A percentile compares a stretch with the other conserved stretches of the same genome.
phyloP scores from a whole-genome alignment of 148 eudicot species.

The Suaeda aralocaspica region DNA sequence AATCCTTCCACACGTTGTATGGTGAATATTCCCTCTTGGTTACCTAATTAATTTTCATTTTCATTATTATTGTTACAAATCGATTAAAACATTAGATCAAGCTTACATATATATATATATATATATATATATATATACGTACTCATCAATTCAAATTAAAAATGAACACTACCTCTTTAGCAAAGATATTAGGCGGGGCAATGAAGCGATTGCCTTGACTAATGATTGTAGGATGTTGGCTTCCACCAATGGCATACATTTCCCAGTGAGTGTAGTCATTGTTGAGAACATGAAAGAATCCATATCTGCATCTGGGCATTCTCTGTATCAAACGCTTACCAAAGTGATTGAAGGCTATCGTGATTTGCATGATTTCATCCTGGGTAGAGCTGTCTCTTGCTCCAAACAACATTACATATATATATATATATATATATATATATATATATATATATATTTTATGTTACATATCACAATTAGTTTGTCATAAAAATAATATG shows the following conservation, averaged over 20 bases:
- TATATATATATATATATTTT: too few species aligned
- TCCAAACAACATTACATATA: conserved; percentile 43
- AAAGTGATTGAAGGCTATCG: conserved; percentile 41
- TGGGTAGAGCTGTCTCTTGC: conserved; percentile 25
- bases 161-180: conserved; percentile 33
- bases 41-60: conserved; percentile 28
- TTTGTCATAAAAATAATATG: too few species aligned
- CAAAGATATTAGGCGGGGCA: conserved; percentile 33
- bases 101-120: background rate
- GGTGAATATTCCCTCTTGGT: conserved; percentile 48
- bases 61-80: background rate
- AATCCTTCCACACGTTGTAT: conserved; percentile 43
- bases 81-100: background rate
- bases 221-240: conserved; percentile 36
- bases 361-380: conserved; percentile 36
- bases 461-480: too few species aligned
- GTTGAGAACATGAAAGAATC: conserved; percentile 41
- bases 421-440: too few species aligned
- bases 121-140: background rate
- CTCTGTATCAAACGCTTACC: conserved; percentile 42
- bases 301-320: conserved; percentile 40
- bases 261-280: conserved; percentile 49
- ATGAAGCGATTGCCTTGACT: conserved; percentile 46
- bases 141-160: background rate
- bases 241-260: conserved; percentile 51